A percentile compares a stretch with the other conserved stretches of the same genome.
phyloP scores from a whole-genome alignment of 2,329 filamentous ascomycete genomes.

The Hymenoscyphus linearis region DNA sequence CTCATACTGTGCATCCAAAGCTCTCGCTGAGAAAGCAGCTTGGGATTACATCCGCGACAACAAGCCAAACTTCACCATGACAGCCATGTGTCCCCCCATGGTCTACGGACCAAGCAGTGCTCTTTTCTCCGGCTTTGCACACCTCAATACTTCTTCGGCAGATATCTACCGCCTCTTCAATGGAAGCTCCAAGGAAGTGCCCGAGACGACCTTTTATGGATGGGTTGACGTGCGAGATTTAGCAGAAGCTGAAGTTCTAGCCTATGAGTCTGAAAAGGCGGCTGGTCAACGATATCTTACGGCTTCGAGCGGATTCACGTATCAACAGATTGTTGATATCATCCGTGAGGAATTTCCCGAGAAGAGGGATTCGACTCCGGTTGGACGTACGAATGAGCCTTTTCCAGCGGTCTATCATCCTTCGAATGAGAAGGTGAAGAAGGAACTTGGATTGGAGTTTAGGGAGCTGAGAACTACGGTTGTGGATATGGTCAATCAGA shows the following conservation, averaged over 20 bases:
- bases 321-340: slow-evolving; percentile 51
- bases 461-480: slow-evolving; percentile 20
- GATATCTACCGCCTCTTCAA: slow-evolving; percentile 59
- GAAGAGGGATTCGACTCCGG: slow-evolving; percentile 43
- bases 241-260: slow-evolving; percentile 54
- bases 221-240: slow-evolving; percentile 58
- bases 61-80: slow-evolving; percentile 49
- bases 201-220: slow-evolving; percentile 41
- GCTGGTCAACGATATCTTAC: slow-evolving; percentile 58
- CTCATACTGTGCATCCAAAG: slow-evolving; percentile 42
- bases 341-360: slow-evolving; percentile 50
- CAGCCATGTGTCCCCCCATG: slow-evolving; percentile 55
- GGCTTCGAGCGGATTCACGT: slow-evolving; percentile 52
- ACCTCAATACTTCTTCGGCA: slow-evolving; percentile 67
- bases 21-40: slow-evolving; percentile 60
- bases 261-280: slow-evolving; percentile 48
- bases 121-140: slow-evolving; percentile 52
- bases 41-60: slow-evolving; percentile 54
- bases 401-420: slow-evolving; percentile 20
- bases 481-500: slow-evolving; percentile 22
- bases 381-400: slow-evolving; percentile 15
- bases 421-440: slow-evolving; percentile 22
- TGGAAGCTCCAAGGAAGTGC: slow-evolving; percentile 51
- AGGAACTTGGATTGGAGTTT: slow-evolving; percentile 24
- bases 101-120: slow-evolving; percentile 58